A percentile compares a stretch with the other conserved stretches of the same genome.
Evolutionary conservation across 257 asterid genomes (phyloP).

Genomic region (Solanum sitiens): DNA sequence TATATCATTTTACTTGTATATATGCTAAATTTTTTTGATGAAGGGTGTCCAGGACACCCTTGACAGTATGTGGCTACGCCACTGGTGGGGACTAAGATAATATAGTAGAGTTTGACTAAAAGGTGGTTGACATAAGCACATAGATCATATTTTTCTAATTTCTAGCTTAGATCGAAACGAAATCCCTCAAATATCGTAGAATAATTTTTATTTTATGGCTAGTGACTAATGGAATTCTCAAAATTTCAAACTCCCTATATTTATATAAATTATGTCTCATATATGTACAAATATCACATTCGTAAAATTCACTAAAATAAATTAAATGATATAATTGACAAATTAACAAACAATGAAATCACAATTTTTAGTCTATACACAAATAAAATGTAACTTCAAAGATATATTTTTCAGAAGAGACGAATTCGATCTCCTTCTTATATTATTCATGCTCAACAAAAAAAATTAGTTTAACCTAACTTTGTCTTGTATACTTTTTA

Average conservation of each 20-base stretch:
- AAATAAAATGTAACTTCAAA: background rate
- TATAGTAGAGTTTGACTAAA: background rate
- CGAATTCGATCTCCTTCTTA: background rate
- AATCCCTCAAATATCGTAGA: too few relatives aligned
- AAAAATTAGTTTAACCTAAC: background rate
- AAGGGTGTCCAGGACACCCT: too few relatives aligned
- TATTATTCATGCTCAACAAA: background rate
- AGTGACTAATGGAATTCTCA: too few relatives aligned
- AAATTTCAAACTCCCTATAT: too few relatives aligned
- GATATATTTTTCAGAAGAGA: too few relatives aligned
- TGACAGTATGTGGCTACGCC: too few relatives aligned
- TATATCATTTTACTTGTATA: too few relatives aligned
- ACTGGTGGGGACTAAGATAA: background rate
- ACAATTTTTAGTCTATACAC: background rate
- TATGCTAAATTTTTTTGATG: too few relatives aligned
- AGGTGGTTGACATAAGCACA: background rate
- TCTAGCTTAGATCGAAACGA: background rate
- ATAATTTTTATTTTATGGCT: too few relatives aligned
- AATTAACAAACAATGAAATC: too few relatives aligned
- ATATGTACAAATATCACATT: background rate
- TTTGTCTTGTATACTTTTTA: background rate
- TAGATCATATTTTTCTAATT: background rate
- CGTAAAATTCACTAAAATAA: background rate
- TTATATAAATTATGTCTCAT: too few relatives aligned
- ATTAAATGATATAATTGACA: too few relatives aligned